A percentile compares a stretch with the other conserved stretches of the same genome.
Conservation (phyloP, 129 eudicot species). For the Ambrosia artemisiifolia region DNA sequence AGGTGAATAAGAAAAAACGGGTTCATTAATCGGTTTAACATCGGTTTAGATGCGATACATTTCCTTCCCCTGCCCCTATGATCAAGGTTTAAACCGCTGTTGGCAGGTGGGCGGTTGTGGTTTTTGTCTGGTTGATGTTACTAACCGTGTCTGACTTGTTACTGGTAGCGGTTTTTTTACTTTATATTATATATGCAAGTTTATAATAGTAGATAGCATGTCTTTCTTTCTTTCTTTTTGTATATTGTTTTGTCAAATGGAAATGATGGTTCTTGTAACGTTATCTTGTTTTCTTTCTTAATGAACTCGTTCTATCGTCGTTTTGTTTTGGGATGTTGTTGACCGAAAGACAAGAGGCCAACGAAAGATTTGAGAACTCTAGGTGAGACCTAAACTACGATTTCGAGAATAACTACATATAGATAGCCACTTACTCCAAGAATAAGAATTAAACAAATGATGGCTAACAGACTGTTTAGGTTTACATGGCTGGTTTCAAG, state of each 20-base stretch:
- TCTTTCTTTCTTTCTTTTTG: conserved; percentile 17
- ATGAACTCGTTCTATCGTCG: conserved; percentile 5
- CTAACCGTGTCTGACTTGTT: conserved; percentile 38
- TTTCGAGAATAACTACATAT: too few relatives aligned
- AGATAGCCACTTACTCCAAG: too few relatives aligned
- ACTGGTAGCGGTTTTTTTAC: conserved; percentile 18
- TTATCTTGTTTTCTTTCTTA: conserved; percentile 14
- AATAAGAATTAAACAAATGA: too few relatives aligned
- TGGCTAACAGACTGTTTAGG: too few relatives aligned
- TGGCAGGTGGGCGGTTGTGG: conserved; percentile 18
- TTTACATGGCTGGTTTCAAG: too few relatives aligned
- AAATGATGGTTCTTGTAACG: conserved; percentile 29
- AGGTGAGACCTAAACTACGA: too few relatives aligned
- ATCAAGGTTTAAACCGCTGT: background rate
- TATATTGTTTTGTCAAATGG: conserved; percentile 39
- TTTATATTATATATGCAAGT: conserved; percentile 18
- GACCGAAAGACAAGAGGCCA: background rate
- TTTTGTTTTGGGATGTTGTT: background rate
- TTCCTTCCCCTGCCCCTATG: conserved; percentile 8
- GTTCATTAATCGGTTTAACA: conserved; percentile 32
- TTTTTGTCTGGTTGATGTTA: conserved; percentile 31
- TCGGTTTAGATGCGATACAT: conserved; percentile 20
- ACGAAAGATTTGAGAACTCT: background rate
- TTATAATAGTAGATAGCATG: conserved; percentile 29
- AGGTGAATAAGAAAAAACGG: conserved; percentile 34